These are phyloP conservation scores for Talaromyces sp. DNA, from an alignment of 2,329 filamentous ascomycete species.

Conservation along the genomic window DNA sequence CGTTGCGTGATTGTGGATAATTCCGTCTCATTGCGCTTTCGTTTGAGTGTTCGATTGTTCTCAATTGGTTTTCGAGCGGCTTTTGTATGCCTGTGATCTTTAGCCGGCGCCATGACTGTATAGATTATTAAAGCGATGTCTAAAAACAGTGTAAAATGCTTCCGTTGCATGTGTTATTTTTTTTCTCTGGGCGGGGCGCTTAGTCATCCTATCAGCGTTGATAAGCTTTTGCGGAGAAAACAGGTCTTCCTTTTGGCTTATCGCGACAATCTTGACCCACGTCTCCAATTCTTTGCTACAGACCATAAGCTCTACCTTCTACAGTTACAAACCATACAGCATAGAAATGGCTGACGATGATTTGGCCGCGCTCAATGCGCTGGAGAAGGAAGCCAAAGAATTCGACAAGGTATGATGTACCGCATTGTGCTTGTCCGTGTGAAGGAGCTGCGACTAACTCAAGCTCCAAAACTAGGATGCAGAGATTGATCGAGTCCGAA, in stretches of 20 bases:
- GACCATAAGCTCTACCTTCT: background rate
- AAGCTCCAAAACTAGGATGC: conserved; percentile 64
- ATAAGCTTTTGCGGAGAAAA: conserved; percentile 30
- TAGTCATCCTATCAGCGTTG: conserved; percentile 33
- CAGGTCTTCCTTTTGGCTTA: conserved; percentile 4
- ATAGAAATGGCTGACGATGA: conserved; percentile 59
- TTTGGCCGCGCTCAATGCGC: conserved; percentile 72
- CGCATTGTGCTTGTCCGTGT: background rate
- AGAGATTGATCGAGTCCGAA: conserved; percentile 91
- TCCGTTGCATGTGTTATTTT: conserved; percentile 13
- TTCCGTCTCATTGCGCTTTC: conserved; percentile 49
- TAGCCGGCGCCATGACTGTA: conserved; percentile 35
- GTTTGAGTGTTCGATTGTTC: conserved; percentile 40
- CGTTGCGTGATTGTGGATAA: conserved; percentile 42
- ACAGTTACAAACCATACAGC: background rate
- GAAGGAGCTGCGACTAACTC: conserved; percentile 3
- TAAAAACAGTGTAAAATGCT: background rate
- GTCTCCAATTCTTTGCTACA: background rate
- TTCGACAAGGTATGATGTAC: conserved; percentile 70
- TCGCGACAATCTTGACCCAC: conserved; percentile 13
- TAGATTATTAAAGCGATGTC: background rate
- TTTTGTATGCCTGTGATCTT: conserved; percentile 20
- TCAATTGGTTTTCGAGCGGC: conserved; percentile 28
- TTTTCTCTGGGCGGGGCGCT: conserved; percentile 28
- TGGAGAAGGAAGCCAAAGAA: conserved; percentile 83